Evolutionary conservation across 306 rosid genomes (phyloP).

Genomic region (Begonia loranthoides): DNA sequence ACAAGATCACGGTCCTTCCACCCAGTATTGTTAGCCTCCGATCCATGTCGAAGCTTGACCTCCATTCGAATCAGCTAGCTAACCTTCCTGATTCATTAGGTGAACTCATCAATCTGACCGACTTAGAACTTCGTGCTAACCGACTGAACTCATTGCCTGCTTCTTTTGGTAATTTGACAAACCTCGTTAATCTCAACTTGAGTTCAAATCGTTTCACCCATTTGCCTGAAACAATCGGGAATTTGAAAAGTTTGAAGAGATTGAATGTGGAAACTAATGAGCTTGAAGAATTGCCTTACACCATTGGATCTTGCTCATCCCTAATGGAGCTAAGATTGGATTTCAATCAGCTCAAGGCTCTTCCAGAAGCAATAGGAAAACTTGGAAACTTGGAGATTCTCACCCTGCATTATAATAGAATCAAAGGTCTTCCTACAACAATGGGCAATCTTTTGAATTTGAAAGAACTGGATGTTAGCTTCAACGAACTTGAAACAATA

Average conservation of each 20-base stretch:
- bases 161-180: slow-evolving; percentile 50
- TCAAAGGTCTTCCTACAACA: slow-evolving; percentile 74
- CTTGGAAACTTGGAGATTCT: slow-evolving; percentile 61
- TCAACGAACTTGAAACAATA: slow-evolving; percentile 75
- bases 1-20: slow-evolving; percentile 55
- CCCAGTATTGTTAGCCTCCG: slow-evolving; percentile 62
- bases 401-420: slow-evolving; percentile 66
- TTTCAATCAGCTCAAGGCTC: slow-evolving; percentile 68
- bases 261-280: slow-evolving; percentile 73
- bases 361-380: slow-evolving; percentile 85
- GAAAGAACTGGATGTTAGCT: slow-evolving; percentile 72
- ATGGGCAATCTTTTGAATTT: slow-evolving; percentile 59
- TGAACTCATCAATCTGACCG: slow-evolving; percentile 43
- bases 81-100: slow-evolving; percentile 61
- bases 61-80: slow-evolving; percentile 51
- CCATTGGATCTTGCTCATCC: slow-evolving; percentile 58
- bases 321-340: slow-evolving; percentile 62
- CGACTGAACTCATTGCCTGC: slow-evolving; percentile 44
- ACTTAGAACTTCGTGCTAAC: slow-evolving; percentile 58
- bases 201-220: slow-evolving; percentile 52
- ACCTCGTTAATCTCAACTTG: slow-evolving; percentile 67
- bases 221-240: slow-evolving; percentile 60
- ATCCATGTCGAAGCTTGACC: slow-evolving; percentile 51
- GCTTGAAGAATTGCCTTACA: slow-evolving; percentile 69
- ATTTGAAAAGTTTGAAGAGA: slow-evolving; percentile 47